Evolutionary conservation across 2,329 filamentous ascomycete species (phyloP).

Genomic region (Colletotrichum scovillei): DNA sequence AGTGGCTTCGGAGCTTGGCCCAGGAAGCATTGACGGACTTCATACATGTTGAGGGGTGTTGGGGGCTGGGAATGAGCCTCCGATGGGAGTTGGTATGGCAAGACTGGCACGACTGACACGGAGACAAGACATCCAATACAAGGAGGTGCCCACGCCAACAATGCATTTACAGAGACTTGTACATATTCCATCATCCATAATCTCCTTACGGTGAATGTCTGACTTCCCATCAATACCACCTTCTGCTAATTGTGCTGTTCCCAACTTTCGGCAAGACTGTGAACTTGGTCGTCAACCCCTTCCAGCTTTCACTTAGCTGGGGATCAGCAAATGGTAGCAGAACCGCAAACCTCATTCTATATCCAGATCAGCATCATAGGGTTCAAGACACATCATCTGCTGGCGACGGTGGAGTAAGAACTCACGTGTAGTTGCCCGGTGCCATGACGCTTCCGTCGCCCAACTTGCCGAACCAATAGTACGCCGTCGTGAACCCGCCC

Average conservation of each 20-base stretch:
- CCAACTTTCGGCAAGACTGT: conserved; percentile 17
- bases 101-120: no score
- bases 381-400: background rate
- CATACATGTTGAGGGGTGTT: no score
- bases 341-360: conserved; percentile 24
- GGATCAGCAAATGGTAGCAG: conserved; percentile 26
- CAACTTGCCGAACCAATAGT: conserved; percentile 56
- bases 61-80: no score
- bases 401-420: background rate
- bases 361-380: no score
- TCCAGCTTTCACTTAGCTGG: conserved; percentile 4
- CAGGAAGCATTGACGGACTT: no score
- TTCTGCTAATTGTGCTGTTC: background rate
- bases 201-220: no score
- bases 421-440: conserved; percentile 54
- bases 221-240: background rate
- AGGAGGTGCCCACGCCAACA: no score
- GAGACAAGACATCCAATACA: no score
- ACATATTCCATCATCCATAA: no score
- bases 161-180: no score
- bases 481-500: conserved; percentile 43
- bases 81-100: no score
- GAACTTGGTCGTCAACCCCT: conserved; percentile 25
- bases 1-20: no score
- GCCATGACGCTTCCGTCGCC: conserved; percentile 52